Evolutionary conservation across 2,329 filamentous ascomycete species (phyloP).

Genomic region (Thielaviopsis euricoi): DNA sequence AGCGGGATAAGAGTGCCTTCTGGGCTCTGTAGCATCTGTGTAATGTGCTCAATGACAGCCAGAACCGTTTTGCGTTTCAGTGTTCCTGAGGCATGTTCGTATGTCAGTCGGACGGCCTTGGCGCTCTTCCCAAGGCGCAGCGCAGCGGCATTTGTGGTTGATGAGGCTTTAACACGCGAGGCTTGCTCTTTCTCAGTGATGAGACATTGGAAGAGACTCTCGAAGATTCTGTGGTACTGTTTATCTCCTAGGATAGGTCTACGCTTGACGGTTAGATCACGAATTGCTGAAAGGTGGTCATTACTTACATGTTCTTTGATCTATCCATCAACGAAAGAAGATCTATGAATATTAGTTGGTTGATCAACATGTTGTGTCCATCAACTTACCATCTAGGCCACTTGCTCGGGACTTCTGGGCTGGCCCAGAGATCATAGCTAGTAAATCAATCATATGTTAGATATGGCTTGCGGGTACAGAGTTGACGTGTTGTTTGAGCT

Average conservation of each 20-base stretch:
- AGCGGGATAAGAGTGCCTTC: conserved; percentile 50
- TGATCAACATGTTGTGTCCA: background rate
- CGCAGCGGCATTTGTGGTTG: conserved; percentile 30
- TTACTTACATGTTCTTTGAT: conserved; percentile 21
- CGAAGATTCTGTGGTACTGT: conserved; percentile 66
- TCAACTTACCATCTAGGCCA: conserved; percentile 24
- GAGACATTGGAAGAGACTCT: conserved; percentile 57
- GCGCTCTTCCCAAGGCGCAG: conserved; percentile 52
- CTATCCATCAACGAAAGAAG: conserved; percentile 23
- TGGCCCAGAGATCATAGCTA: conserved; percentile 7
- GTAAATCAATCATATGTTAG: conserved; percentile 13
- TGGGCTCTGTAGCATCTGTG: conserved; percentile 48
- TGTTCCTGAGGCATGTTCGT: conserved; percentile 50
- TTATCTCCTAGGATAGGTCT: conserved; percentile 45
- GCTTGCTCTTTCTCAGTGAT: conserved; percentile 51
- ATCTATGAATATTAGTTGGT: conserved; percentile 16
- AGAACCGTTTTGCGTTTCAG: conserved; percentile 65
- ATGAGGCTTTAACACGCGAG: conserved; percentile 33
- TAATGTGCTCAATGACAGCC: conserved; percentile 66
- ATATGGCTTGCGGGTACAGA: conserved; percentile 3
- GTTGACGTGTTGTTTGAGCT: conserved; percentile 20
- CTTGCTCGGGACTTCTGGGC: conserved; percentile 23
- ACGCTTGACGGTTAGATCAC: background rate
- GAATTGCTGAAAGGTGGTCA: background rate
- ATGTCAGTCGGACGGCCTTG: conserved; percentile 51